phyloP scores from a whole-genome alignment of 2,329 filamentous ascomycete genomes.

The Alternaria hordeiaustralica region DNA sequence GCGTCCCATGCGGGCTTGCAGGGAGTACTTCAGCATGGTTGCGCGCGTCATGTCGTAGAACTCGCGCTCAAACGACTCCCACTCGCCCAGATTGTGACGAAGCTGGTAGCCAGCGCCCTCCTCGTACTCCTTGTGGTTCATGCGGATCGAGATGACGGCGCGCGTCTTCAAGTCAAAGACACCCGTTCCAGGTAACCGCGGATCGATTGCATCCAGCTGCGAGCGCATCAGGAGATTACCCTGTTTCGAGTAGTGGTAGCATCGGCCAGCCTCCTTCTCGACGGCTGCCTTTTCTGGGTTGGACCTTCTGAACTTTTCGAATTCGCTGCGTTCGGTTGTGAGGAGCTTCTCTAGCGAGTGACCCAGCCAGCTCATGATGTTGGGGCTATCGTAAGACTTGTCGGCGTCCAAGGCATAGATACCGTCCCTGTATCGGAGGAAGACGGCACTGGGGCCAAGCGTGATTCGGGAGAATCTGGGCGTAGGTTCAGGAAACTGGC shows the following conservation, averaged over 20 bases:
- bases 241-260: constrained; percentile 85
- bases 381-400: constrained; percentile 86
- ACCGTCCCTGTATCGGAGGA: constrained; percentile 81
- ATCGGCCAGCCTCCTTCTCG: constrained; percentile 61
- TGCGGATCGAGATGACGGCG: constrained; percentile 88
- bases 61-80: constrained; percentile 92
- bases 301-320: constrained; percentile 75
- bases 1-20: constrained; percentile 94
- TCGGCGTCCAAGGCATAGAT: constrained; percentile 95
- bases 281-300: constrained; percentile 69
- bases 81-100: constrained; percentile 74
- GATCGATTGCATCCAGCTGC: constrained; percentile 89
- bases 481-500: constrained; percentile 67
- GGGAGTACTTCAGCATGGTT: constrained; percentile 93
- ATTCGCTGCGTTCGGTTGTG: constrained; percentile 81
- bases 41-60: constrained; percentile 96
- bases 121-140: constrained; percentile 77
- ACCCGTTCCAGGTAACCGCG: constrained; percentile 83
- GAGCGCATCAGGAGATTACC: constrained; percentile 94
- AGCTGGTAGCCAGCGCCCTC: constrained; percentile 88
- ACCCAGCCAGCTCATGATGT: constrained; percentile 87
- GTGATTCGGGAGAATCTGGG: constrained; percentile 74
- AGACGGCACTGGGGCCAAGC: constrained; percentile 75
- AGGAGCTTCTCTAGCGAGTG: constrained; percentile 97
- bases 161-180: constrained; percentile 97